A percentile compares a stretch with the other conserved stretches of the same genome.
Evolutionary conservation across 441 rosid species (phyloP).

Genomic region (Erodium texanum): DNA sequence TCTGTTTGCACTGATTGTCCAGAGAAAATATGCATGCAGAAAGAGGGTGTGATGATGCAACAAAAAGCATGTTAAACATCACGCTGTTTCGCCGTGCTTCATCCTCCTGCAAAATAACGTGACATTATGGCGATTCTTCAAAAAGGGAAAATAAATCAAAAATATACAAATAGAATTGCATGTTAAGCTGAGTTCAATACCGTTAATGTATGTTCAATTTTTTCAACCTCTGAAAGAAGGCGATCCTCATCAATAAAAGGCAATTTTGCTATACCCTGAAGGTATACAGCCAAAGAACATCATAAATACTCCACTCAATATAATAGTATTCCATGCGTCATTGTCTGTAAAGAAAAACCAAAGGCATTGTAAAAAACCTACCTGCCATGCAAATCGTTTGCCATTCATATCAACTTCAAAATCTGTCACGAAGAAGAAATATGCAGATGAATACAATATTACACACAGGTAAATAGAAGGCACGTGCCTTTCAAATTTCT

Average conservation of each 20-base stretch:
- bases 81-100: slow-evolving; percentile 28
- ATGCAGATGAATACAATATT: not conserved
- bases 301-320: not conserved
- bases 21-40: slow-evolving; percentile 12
- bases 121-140: not conserved
- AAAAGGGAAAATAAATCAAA: not conserved
- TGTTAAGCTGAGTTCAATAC: slow-evolving; percentile 11
- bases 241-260: slow-evolving; percentile 31
- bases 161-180: not conserved
- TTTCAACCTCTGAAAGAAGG: slow-evolving; percentile 25
- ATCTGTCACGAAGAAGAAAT: slow-evolving; percentile 13
- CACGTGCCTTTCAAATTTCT: not conserved
- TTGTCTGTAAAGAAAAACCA: not conserved
- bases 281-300: not conserved
- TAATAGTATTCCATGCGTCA: not conserved
- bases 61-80: slow-evolving; percentile 18
- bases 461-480: not conserved
- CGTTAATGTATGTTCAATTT: slow-evolving; percentile 27
- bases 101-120: slow-evolving; percentile 20
- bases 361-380: not conserved
- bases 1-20: slow-evolving; percentile 8
- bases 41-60: slow-evolving; percentile 24
- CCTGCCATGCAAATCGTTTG: slow-evolving; percentile 25
- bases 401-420: slow-evolving; percentile 29
- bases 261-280: slow-evolving; percentile 22